Percentiles rank a stretch among this genome's conserved stretches.
phyloP scores from a whole-genome alignment of 768 basidiomycete species.

The Neoboletus brunneissimus region DNA sequence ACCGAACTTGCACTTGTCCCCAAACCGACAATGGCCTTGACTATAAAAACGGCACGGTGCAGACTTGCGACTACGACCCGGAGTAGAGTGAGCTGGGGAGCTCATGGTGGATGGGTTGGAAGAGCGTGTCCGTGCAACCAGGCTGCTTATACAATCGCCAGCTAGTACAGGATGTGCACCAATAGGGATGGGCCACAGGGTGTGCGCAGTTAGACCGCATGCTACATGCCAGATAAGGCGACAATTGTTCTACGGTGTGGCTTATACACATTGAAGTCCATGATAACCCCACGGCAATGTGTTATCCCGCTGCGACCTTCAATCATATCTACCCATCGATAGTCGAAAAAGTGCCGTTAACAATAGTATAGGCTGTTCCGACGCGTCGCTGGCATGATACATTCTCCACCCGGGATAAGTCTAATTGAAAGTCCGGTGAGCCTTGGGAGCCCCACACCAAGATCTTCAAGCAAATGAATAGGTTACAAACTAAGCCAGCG shows the following conservation, averaged over 20 bases:
- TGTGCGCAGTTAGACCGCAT: background rate
- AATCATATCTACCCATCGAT: too few relatives aligned
- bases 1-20: constrained; percentile 24
- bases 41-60: constrained; percentile 19
- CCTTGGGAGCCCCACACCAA: too few relatives aligned
- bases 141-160: constrained; percentile 1
- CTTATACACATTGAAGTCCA: background rate
- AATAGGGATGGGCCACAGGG: background rate
- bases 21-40: constrained; percentile 29
- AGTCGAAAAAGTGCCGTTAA: too few relatives aligned
- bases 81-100: background rate
- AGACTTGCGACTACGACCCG: constrained; percentile 1
- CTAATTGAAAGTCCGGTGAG: too few relatives aligned
- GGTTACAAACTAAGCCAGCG: background rate
- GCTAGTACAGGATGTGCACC: background rate
- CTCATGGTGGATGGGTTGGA: constrained; percentile 9
- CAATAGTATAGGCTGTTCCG: too few relatives aligned
- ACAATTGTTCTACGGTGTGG: background rate
- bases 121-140: background rate
- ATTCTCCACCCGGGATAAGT: too few relatives aligned
- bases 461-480: background rate
- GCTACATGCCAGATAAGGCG: background rate
- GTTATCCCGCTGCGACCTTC: too few relatives aligned
- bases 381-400: too few relatives aligned
- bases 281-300: too few relatives aligned